phyloP scores from a whole-genome alignment of 2,329 filamentous ascomycete genomes.

The Botryotinia calthae region DNA sequence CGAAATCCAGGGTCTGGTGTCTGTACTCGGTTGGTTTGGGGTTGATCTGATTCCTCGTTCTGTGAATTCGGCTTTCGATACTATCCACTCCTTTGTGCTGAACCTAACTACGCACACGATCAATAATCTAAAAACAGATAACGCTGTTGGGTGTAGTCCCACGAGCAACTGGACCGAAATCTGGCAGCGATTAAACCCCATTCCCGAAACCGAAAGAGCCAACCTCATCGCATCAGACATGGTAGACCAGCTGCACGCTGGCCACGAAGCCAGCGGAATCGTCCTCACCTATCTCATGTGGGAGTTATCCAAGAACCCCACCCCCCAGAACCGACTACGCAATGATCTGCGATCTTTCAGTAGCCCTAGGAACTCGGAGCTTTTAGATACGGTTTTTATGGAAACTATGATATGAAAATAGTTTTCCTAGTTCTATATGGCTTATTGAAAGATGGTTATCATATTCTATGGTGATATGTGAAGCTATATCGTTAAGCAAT shows the following conservation, averaged over 20 bases:
- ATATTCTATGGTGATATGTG: no score
- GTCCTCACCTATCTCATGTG: slow-evolving; percentile 60
- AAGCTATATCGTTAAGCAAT: no score
- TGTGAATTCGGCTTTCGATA: background rate
- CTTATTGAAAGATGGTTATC: no score
- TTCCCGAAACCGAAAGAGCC: slow-evolving; percentile 9
- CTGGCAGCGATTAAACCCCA: no score
- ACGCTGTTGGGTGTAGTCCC: no score
- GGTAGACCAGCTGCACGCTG: slow-evolving; percentile 71
- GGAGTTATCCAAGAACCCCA: slow-evolving; percentile 47
- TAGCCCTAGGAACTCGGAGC: slow-evolving; percentile 34
- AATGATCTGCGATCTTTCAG: slow-evolving; percentile 26
- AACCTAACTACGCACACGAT: background rate
- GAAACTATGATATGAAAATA: no score
- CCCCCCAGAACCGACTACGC: slow-evolving; percentile 32
- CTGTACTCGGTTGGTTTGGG: background rate
- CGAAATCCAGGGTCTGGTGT: background rate
- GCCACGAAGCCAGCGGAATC: slow-evolving; percentile 72
- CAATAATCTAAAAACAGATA: no score
- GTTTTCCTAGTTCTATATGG: no score
- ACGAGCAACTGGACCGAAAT: no score
- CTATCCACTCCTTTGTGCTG: background rate
- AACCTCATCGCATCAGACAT: slow-evolving; percentile 62
- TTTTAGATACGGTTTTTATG: slow-evolving; percentile 42
- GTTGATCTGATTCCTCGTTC: background rate